A percentile compares a stretch with the other conserved stretches of the same genome.
phyloP scores from a whole-genome alignment of 495 filamentous ascomycete species.

The Neurospora sp. region DNA sequence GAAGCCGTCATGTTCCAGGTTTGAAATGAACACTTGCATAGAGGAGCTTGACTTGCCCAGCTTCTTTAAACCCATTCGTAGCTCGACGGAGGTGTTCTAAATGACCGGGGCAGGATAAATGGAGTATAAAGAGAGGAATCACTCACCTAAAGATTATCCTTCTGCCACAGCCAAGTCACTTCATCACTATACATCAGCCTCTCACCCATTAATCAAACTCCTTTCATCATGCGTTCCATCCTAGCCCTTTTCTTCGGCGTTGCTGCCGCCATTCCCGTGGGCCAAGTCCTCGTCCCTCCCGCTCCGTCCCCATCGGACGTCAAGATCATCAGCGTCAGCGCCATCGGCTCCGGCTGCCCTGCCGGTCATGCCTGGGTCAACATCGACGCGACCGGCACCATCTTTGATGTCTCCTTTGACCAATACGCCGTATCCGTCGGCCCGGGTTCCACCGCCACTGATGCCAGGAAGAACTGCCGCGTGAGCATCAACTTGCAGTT shows the following conservation, averaged over 20 bases:
- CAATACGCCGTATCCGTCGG: conserved; percentile 36
- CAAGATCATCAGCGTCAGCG: conserved; percentile 19
- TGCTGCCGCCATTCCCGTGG: conserved; percentile 8
- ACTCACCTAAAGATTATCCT: background rate
- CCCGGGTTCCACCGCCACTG: conserved; percentile 23
- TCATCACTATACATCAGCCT: background rate
- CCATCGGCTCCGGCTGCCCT: conserved; percentile 23
- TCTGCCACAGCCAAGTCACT: background rate
- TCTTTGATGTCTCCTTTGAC: conserved; percentile 39
- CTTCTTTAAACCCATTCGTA: background rate
- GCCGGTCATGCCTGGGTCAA: conserved; percentile 21
- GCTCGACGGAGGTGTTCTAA: too few relatives aligned
- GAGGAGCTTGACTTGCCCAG: background rate
- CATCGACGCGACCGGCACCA: conserved; percentile 23
- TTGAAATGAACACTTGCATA: background rate
- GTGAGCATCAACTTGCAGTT: conserved; percentile 34
- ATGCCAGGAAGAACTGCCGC: conserved; percentile 37
- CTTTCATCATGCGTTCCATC: conserved; percentile 14
- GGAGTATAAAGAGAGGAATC: background rate
- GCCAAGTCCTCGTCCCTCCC: conserved; percentile 1
- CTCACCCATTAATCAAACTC: background rate
- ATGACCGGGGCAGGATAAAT: background rate
- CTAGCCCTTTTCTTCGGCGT: conserved; percentile 7
- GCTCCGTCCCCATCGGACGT: conserved; percentile 3
- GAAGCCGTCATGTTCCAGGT: background rate